Evolutionary conservation across 2,329 filamentous ascomycete genomes (phyloP).

Genomic region (Incumbomyces delicatus): DNA sequence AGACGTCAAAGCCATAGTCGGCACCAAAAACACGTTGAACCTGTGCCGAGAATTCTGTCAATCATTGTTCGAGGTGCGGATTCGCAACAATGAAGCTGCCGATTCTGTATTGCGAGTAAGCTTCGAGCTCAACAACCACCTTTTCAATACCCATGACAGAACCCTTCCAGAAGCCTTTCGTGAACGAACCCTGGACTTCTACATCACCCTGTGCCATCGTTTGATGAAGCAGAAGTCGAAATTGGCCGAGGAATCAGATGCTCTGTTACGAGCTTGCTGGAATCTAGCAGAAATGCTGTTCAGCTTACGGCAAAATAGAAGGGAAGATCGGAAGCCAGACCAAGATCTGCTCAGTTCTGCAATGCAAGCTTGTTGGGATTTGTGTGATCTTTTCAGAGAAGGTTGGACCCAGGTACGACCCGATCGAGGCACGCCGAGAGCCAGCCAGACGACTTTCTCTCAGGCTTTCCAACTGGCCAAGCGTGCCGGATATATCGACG

Average conservation of each 20-base stretch:
- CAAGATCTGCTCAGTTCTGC: slow-evolving; percentile 79
- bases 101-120: slow-evolving; percentile 86
- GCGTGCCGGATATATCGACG: slow-evolving; percentile 26
- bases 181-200: slow-evolving; percentile 86
- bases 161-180: slow-evolving; percentile 76
- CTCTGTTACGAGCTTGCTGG: slow-evolving; percentile 79
- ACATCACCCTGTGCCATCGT: slow-evolving; percentile 84
- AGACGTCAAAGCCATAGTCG: slow-evolving; percentile 58
- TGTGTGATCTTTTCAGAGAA: slow-evolving; percentile 86
- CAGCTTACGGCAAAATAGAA: slow-evolving; percentile 70
- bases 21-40: slow-evolving; percentile 67
- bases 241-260: slow-evolving; percentile 70
- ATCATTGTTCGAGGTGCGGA: slow-evolving; percentile 74
- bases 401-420: slow-evolving; percentile 84
- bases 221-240: slow-evolving; percentile 89
- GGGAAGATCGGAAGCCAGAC: slow-evolving; percentile 62
- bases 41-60: slow-evolving; percentile 89
- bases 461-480: slow-evolving; percentile 43
- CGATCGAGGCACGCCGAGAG: slow-evolving; percentile 74
- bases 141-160: slow-evolving; percentile 85
- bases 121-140: slow-evolving; percentile 89
- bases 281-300: slow-evolving; percentile 86
- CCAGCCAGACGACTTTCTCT: slow-evolving; percentile 63
- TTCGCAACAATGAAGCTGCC: slow-evolving; percentile 64
- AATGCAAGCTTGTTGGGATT: slow-evolving; percentile 87